Evolutionary conservation across 352 stramenopile species (phyloP), one percentile per base, ranked within the genome.

Genomic region (Phytophthora melonis): DNA sequence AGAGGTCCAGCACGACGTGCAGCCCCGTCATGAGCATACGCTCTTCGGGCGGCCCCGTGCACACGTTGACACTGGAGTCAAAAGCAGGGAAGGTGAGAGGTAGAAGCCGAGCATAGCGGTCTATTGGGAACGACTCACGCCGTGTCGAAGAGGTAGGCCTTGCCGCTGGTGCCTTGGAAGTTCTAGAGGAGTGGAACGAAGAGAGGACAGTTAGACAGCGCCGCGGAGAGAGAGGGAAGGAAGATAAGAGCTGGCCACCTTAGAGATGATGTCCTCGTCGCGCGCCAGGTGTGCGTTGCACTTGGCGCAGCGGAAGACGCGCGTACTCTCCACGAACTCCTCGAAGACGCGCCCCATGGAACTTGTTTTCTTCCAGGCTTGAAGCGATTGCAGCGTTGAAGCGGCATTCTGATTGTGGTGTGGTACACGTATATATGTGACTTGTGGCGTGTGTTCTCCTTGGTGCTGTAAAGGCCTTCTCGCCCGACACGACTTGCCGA

Each of bases 261-360:
- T 99, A 30, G 94, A 98, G 63, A 99, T 96, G 67, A 98, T 98
- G 66, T 98, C 94, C 72, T 98, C 94, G 58, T 91, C 86, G 75
- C 82, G 92, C 8, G 94, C 94, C 34, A 98, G 80, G 69, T 99
- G 94, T 41, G 96, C 96, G 56, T 84, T 82, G 78, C 96, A 99
- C 36, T 98, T 84, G 64, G 79, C 86, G 78, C 96, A 99, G 58
- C 89, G 86, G 66, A 98, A 99, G 19, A 98, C 73, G 60, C 95
- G 86, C 58, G 87, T 73, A 63, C 93, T 95, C 66, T 98, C 93
- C 52, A 99, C 80, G 70, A 97, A 98, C 45, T 95, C 84, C 85
- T 97, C 91, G 70, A 95, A 95, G 66, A 93, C 87, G n/a, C 80
- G 83, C 39, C 88, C 87, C 88, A 95, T 95, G 4, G 3, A 39